phyloP scores from a whole-genome alignment of 2,329 filamentous ascomycete genomes.

The Exophiala spinifera region DNA sequence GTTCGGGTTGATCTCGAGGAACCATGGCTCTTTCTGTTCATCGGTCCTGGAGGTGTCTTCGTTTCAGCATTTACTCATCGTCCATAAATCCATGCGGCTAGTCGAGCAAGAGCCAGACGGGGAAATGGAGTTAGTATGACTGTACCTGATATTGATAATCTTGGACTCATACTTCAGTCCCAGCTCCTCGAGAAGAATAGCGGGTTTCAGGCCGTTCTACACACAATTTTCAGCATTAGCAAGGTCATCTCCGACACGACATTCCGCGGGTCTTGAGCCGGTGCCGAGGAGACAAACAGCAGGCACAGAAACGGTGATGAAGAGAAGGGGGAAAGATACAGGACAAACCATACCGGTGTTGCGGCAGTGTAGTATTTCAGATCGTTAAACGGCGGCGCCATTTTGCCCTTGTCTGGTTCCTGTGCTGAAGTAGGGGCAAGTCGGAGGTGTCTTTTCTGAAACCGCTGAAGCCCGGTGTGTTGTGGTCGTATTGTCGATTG shows the following conservation, averaged over 20 bases:
- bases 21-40: conserved; percentile 46
- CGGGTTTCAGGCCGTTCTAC: conserved; percentile 34
- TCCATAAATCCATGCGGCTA: background rate
- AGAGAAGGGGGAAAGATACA: background rate
- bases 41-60: conserved; percentile 33
- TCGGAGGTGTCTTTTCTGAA: background rate
- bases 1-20: conserved; percentile 49
- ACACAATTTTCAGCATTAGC: background rate
- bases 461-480: background rate
- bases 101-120: background rate
- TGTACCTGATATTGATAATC: conserved; percentile 40
- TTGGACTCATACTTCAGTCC: conserved; percentile 35
- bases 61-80: background rate
- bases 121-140: background rate
- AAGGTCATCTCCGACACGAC: background rate
- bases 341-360: background rate
- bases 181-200: conserved; percentile 40
- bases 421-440: background rate
- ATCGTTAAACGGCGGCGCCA: background rate
- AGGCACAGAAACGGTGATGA: too few species aligned
- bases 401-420: background rate
- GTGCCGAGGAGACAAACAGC: background rate
- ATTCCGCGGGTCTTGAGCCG: background rate
- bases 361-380: background rate
- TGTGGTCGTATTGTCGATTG: background rate